Evolutionary conservation across 2,329 filamentous ascomycete genomes (phyloP), one percentile per base, ranked within the genome.

Genomic region (Pseudocercospora eumusae): DNA sequence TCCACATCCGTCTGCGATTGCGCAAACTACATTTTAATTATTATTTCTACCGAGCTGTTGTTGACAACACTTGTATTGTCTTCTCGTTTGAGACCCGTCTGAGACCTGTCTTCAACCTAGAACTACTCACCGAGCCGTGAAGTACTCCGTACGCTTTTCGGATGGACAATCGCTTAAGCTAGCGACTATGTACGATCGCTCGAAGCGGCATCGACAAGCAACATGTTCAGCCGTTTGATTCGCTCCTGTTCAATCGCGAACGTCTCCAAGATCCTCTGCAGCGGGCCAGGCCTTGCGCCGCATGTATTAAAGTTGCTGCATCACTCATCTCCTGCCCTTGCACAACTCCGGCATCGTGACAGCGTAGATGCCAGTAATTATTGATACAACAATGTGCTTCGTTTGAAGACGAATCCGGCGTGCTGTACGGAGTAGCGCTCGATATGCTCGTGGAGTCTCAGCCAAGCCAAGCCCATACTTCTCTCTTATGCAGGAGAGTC

Each of bases 271-370:
- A 40, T 54, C 52, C 52, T 47, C 49, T 25, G 47, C 18, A 53
- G 25, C 49, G 25, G 49, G 27, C 49, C 49, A 31, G 47, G 47
- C 47, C 47, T 52, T 33, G 52, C 28, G 31, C 52, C 52, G 52
- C 52, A 54, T 33, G 2, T 40, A 36, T 36, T 54, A 21, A 25
- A 54, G 52, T 54, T 54, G 52, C 31, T 54, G 47, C 15, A 52
- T 52, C 47, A 47, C 44, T 47, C 44, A 52, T 52, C 47, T 52
- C 47, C 47, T 52, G 47, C 47, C 47, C 47, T 52, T 25, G 47
- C 47, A 27, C 20, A 23, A 7, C 21, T n/a, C 47, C 47, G 25
- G 47, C 47, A 52, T 52, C 25, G 31, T 52, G 47, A 52, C 47
- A 52, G 47, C 47, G 47, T 28, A 25, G 25, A 52, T 52, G 47